phyloP scores from a whole-genome alignment of 148 eudicot genomes.

The Cornus controversa region DNA sequence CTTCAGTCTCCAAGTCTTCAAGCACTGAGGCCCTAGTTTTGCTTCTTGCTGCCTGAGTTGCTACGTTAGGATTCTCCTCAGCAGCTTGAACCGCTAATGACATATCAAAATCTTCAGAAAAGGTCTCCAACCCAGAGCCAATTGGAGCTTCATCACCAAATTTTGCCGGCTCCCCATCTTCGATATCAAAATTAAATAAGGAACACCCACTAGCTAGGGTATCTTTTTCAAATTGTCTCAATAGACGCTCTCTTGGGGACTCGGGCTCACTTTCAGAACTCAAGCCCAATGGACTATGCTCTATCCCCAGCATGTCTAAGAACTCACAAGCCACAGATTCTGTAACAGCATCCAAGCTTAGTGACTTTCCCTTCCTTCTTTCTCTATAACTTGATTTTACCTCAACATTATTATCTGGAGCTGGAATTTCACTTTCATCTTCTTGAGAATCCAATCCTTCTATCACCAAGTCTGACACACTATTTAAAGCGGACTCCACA shows the following conservation, averaged over 20 bases:
- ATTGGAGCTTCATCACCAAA: slow-evolving; percentile 29
- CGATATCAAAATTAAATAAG: slow-evolving; percentile 44
- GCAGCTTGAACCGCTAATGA: slow-evolving; percentile 19
- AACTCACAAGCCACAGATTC: slow-evolving; percentile 73
- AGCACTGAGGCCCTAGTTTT: slow-evolving; percentile 57
- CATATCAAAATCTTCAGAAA: slow-evolving; percentile 26
- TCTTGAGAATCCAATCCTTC: slow-evolving; percentile 57
- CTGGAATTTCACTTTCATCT: slow-evolving; percentile 36
- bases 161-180: slow-evolving; percentile 32
- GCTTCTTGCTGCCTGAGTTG: slow-evolving; percentile 24
- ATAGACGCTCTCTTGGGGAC: slow-evolving; percentile 78
- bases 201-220: slow-evolving; percentile 60
- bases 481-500: slow-evolving; percentile 59
- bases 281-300: slow-evolving; percentile 49
- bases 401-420: slow-evolving; percentile 28
- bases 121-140: slow-evolving; percentile 30
- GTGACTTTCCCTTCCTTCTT: slow-evolving; percentile 37
- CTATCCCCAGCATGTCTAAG: slow-evolving; percentile 65
- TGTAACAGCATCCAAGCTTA: slow-evolving; percentile 62
- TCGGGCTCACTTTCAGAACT: slow-evolving; percentile 66
- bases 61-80: slow-evolving; percentile 24
- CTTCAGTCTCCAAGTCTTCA: slow-evolving; percentile 76
- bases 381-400: slow-evolving; percentile 30
- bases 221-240: slow-evolving; percentile 86
- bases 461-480: slow-evolving; percentile 48